Base-by-base conservation (phyloP, 1,284 basidiomycete genomes). In the Cystobasidium sp. region DNA sequence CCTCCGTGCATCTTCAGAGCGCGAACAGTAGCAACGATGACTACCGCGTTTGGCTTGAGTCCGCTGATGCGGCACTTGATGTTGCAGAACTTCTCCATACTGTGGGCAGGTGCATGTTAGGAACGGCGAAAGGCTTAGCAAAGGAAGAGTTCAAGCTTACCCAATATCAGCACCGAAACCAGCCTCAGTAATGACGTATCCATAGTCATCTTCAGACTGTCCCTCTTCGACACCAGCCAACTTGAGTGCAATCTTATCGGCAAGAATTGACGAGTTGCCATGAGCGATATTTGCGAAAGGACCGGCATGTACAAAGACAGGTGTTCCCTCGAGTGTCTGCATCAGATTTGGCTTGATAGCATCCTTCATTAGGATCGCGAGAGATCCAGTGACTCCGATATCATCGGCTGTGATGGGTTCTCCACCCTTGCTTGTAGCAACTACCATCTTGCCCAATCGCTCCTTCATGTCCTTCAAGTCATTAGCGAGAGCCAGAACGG, bases 231-330 rank as follows among this genome's bases (percentile, higher is more conserved):
- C 90, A 78, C 96, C 96, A 8, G 94, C 97, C 49, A 99, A 89
- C 85, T 99, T 99, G 80, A 99, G 88, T 52, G 96, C 96, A 71
- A 99, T 90, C 66, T 91, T 90, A 83, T 99, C 96, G 37, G 96
- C 96, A 63, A 99, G 88, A 83, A 99, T 97, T 59, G 95, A 98
- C 16, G 95, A 98, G 86, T 99, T 99, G 75, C 96, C 96, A 82
- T 99, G 96, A 3, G 96, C 96, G 80, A 99, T 99, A 86, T 99
- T 99, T 78, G 96, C 96, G 82, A 99, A 99, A 18, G 96, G 97
- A 69, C 96, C 96, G 9, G 96, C 96, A 83, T 99, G 96, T 7
- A 99, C 97, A 81, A 99, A 98, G 75, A 99, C 97, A 46, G 96
- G 96, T 0, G 96, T 99, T 65, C 96, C 96, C 88, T 99, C 93